Evolutionary conservation across 306 rosid genomes (phyloP).

Genomic region (Quercus suber): DNA sequence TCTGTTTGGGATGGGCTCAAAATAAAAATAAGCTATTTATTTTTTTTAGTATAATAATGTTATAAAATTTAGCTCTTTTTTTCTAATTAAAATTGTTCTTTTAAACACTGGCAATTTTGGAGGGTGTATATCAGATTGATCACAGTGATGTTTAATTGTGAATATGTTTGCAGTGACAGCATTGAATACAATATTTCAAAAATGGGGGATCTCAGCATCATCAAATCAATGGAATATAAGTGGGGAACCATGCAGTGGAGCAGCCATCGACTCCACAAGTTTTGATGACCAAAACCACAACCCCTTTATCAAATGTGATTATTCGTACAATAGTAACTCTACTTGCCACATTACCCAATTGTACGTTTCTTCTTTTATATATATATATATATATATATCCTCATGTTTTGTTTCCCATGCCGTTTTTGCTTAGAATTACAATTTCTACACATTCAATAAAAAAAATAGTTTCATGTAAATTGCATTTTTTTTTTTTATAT

Average conservation of each 20-base stretch:
- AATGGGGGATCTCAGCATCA: not conserved
- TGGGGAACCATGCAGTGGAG: not conserved
- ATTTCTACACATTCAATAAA: too few species aligned
- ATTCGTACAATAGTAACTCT: not conserved
- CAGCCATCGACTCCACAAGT: not conserved
- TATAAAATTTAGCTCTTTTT: too few species aligned
- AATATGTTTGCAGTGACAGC: not conserved
- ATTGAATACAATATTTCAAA: not conserved
- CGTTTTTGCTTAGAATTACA: too few species aligned
- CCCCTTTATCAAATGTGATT: not conserved
- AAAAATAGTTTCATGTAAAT: too few species aligned
- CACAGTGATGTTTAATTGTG: not conserved
- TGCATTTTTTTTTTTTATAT: too few species aligned
- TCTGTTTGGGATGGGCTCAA: too few species aligned
- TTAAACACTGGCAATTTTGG: too few species aligned
- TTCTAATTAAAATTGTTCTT: too few species aligned
- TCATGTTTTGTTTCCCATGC: too few species aligned
- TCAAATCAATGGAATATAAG: not conserved
- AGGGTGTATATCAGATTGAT: too few species aligned
- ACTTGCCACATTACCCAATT: not conserved
- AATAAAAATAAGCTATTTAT: too few species aligned
- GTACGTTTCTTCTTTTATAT: not conserved
- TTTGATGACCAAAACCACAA: not conserved
- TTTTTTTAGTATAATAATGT: too few species aligned
- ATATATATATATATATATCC: not conserved